Conservation (phyloP, 2,329 filamentous ascomycete genomes). For the Stylonectria norvegica region DNA sequence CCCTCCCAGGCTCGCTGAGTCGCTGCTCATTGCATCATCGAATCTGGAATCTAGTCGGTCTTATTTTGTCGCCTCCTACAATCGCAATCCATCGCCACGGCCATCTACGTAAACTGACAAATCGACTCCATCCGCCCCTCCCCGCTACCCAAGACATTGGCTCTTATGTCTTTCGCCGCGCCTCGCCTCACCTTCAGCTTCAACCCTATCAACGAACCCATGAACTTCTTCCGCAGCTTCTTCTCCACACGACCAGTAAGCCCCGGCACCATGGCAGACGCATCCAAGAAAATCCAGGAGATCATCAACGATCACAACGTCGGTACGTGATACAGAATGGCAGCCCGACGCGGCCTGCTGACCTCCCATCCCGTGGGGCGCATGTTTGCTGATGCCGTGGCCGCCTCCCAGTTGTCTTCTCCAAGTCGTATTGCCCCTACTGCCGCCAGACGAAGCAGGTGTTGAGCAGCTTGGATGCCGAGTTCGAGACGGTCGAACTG, state of each 20-base stretch:
- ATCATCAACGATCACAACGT: conserved; percentile 89
- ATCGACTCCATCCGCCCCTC: conserved; percentile 3
- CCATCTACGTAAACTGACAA: not conserved
- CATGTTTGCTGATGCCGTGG: conserved; percentile 6
- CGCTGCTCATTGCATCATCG: not conserved
- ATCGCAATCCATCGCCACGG: not conserved
- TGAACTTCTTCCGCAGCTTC: conserved; percentile 69
- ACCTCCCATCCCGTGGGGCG: conserved; percentile 5
- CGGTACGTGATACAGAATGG: conserved; percentile 48
- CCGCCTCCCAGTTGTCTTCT: conserved; percentile 72
- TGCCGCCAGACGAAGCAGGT: conserved; percentile 76
- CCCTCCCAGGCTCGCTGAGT: not conserved
- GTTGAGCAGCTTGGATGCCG: conserved; percentile 66
- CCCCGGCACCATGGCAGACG: conserved; percentile 73
- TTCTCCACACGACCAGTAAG: conserved; percentile 60
- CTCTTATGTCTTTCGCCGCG: conserved; percentile 9
- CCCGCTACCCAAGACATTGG: not conserved
- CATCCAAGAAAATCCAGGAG: conserved; percentile 75
- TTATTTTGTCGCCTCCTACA: not conserved
- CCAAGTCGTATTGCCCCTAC: conserved; percentile 95
- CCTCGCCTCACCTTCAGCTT: conserved; percentile 6
- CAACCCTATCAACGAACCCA: conserved; percentile 24
- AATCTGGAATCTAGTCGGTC: not conserved
- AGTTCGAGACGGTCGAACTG: conserved; percentile 75
- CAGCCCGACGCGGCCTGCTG: not conserved